Evolutionary conservation across 2,329 filamentous ascomycete species (phyloP).

Genomic region (Phyllosticta citrichinensis): DNA sequence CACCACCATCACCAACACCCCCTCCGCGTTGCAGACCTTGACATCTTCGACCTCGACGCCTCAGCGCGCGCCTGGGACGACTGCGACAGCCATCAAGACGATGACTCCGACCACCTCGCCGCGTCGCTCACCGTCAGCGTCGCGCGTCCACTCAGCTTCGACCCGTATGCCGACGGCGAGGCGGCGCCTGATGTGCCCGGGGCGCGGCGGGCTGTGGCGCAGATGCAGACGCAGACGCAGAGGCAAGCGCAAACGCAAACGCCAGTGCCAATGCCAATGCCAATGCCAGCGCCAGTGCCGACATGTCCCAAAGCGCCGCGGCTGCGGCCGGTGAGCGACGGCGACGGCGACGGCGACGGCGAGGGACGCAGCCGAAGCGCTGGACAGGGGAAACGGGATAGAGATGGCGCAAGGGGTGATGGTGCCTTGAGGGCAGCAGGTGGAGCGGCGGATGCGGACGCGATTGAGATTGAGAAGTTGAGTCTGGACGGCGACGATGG

Average conservation of each 20-base stretch:
- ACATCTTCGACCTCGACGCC: neutral
- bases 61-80: neutral
- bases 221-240: neutral
- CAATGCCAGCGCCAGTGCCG: neutral
- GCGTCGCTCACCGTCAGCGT: neutral
- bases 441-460: neutral
- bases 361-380: too few species aligned
- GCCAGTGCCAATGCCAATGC: too few species aligned
- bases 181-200: neutral
- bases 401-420: too few species aligned
- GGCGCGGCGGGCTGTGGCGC: neutral
- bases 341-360: neutral
- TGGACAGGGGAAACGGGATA: too few species aligned
- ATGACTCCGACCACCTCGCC: neutral
- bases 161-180: neutral
- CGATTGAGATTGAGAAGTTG: neutral
- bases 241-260: too few species aligned
- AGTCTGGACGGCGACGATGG: neutral
- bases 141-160: neutral
- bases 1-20: neutral
- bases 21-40: too few species aligned
- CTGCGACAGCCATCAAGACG: neutral
- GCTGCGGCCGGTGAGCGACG: neutral
- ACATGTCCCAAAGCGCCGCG: neutral
- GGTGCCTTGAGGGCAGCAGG: too few species aligned